Evolutionary conservation across 2,329 filamentous ascomycete genomes (phyloP), one percentile per base, ranked within the genome.

Genomic region (Pseudopithomyces chartarum): DNA sequence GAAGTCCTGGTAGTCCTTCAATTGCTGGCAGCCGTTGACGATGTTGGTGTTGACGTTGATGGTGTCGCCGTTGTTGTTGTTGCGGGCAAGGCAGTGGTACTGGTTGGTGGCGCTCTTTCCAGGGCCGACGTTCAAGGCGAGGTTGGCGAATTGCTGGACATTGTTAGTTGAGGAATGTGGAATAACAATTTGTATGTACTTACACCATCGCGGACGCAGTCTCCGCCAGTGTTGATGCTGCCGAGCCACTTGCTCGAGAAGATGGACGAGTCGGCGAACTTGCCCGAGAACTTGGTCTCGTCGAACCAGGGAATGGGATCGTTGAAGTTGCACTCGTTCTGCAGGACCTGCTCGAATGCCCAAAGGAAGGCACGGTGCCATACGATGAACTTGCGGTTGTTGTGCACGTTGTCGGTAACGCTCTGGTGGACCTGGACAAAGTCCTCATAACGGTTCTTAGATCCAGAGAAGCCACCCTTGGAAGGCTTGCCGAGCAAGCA

Each of bases 321-420:
- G 23, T 60, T 69, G 63, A 77, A 80, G 47, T 76, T 76, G 59
- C 79, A 81, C 57, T 80, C 78, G 19, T 67, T 58, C 51, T 70
- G 76, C 12, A 81, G 66, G 8, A 77, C 66, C 23, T 75, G 63
- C 64, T 81, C 79, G 57, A 78, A 80, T 3, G 68, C 64, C 69
- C 79, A 76, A 36, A 72, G 63, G 63, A 69, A 76, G 66, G 78
- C 78, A 36, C 79, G 70, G 67, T 80, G 78, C 78, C 78, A 80
- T 26, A 78, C 63, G 22, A 79, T 63, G 69, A 79, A 79, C 55
- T 74, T 75, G 50, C 59, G 45, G 57, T 68, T 75, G 29, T 59
- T 59, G 55, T 75, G 72, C 2, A 75, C 69, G 48, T 73, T 72
- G 46, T 66, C 66, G 1, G 71, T 75, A 20, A 73, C 56, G 2